A percentile compares a stretch with the other conserved stretches of the same genome.
These are phyloP conservation scores for Kluyveromyces dobzhanskii DNA, from an alignment of 805 yeast genomes.

Conservation along the genomic window DNA sequence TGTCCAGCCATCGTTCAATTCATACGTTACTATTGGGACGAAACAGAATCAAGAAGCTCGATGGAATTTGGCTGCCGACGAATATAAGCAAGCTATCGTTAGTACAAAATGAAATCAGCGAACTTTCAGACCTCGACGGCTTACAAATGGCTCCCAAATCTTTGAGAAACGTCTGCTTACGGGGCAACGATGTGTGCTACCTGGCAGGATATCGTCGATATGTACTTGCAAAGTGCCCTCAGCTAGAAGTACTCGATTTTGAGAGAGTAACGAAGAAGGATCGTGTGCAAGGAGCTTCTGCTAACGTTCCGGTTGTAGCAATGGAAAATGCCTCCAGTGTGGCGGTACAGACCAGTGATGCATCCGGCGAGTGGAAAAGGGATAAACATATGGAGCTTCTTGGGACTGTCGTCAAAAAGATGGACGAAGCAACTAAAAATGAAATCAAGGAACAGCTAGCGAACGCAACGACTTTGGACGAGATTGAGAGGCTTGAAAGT, in stretches of 20 bases:
- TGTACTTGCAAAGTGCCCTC: conserved; percentile 56
- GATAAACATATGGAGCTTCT: conserved; percentile 30
- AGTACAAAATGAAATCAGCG: conserved; percentile 46
- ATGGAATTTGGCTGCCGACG: conserved; percentile 23
- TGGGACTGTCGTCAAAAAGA: conserved; percentile 33
- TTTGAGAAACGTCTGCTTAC: conserved; percentile 42
- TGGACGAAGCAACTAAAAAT: conserved; percentile 47
- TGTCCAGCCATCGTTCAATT: conserved; percentile 31
- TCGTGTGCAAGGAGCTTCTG: conserved; percentile 22
- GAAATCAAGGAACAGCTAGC: conserved; percentile 45
- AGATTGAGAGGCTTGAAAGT: conserved; percentile 62
- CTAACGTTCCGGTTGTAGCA: conserved; percentile 10
- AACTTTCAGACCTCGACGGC: conserved; percentile 37
- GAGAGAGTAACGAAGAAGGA: conserved; percentile 51
- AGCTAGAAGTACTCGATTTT: conserved; percentile 59
- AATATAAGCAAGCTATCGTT: conserved; percentile 41
- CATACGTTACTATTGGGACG: conserved; percentile 51
- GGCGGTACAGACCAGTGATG: not conserved
- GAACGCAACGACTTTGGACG: conserved; percentile 61
- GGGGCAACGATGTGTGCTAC: conserved; percentile 50
- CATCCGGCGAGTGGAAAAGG: conserved; percentile 2
- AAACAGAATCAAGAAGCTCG: conserved; percentile 46
- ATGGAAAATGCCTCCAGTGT: conserved; percentile 7
- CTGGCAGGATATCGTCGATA: conserved; percentile 49
- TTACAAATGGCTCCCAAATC: conserved; percentile 33